Evolutionary conservation across 768 basidiomycete genomes (phyloP), one percentile per base, ranked within the genome.

Genomic region (Sporobolomyces roseus): DNA sequence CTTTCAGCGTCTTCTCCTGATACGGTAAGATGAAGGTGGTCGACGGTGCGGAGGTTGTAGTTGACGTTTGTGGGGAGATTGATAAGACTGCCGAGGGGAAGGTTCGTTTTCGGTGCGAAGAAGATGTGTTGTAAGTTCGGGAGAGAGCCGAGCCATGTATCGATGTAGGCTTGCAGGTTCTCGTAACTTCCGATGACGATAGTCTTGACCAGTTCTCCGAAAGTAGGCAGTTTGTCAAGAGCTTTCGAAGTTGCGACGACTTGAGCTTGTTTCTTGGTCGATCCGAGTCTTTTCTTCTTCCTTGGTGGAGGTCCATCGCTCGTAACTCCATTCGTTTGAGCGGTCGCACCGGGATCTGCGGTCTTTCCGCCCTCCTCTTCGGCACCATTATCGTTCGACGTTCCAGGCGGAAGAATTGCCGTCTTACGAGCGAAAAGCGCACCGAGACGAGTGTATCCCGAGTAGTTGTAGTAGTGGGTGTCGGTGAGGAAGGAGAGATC

Each of bases 51-150:
- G 30, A 63, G 52, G 4, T 27, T 10, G 32, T 41, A 45, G 12
- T 29, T 45, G 19, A 53, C 52, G n/a, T 38, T 23, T 4, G 16
- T 4, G 21, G 36, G 49, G 33, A 61, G 35, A 3, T 33, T 7
- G 9, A 21, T 19, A 17, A 61, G 25, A 19, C 38, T 38, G 25
- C 14, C 21, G 4, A 14, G 25, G 9, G 56, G 2, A 13, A 58
- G 12, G 17, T 29, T 45, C 5, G 35, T 36, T 13, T 30, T 27
- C 2, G 25, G 5, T 4, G 25, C 9, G 41, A 58, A 45, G 41
- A 58, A 43, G 38, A 58, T 4, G 41, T 58, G 56, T 38, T 58
- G 6, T 4, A 58, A 41, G 41, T 58, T 58, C 41, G 56, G 25
- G 2, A 58, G 41, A 23, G 2, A 5, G 13, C 2, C 25, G 6